Evolutionary conservation across 2,329 filamentous ascomycete genomes (phyloP).

Genomic region (Zasmidium angulare): DNA sequence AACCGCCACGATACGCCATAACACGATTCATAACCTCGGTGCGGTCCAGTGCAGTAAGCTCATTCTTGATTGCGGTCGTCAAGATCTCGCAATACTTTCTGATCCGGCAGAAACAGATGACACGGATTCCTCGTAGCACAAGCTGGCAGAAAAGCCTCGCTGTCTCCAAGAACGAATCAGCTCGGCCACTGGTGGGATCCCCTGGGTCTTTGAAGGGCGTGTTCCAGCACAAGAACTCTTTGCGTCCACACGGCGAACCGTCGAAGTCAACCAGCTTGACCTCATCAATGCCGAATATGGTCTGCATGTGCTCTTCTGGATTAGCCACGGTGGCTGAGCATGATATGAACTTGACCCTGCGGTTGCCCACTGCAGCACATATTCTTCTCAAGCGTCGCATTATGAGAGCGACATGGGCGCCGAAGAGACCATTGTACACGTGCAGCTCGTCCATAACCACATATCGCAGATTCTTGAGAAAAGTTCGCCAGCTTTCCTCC

Average conservation of each 20-base stretch:
- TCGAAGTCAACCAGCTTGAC: conserved; percentile 85
- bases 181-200: conserved; percentile 82
- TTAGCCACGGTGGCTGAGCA: conserved; percentile 97
- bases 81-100: conserved; percentile 86
- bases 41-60: conserved; percentile 71
- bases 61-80: conserved; percentile 73
- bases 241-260: conserved; percentile 85
- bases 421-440: conserved; percentile 93
- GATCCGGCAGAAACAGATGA: conserved; percentile 89
- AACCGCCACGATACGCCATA: conserved; percentile 94
- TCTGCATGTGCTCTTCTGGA: conserved; percentile 84
- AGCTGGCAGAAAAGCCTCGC: conserved; percentile 88
- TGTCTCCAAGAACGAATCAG: conserved; percentile 79
- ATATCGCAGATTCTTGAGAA: conserved; percentile 83
- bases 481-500: conserved; percentile 83
- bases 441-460: conserved; percentile 87
- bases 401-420: conserved; percentile 89
- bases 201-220: conserved; percentile 88
- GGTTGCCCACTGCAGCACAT: conserved; percentile 87
- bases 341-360: conserved; percentile 82
- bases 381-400: conserved; percentile 86
- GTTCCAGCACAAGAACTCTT: conserved; percentile 98
- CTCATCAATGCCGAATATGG: conserved; percentile 84
- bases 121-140: conserved; percentile 80
- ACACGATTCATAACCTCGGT: conserved; percentile 74